These are phyloP conservation scores for Chytridium lagenaria DNA, from an alignment of 371 early-diverging fungal species.

Conservation along the genomic window DNA sequence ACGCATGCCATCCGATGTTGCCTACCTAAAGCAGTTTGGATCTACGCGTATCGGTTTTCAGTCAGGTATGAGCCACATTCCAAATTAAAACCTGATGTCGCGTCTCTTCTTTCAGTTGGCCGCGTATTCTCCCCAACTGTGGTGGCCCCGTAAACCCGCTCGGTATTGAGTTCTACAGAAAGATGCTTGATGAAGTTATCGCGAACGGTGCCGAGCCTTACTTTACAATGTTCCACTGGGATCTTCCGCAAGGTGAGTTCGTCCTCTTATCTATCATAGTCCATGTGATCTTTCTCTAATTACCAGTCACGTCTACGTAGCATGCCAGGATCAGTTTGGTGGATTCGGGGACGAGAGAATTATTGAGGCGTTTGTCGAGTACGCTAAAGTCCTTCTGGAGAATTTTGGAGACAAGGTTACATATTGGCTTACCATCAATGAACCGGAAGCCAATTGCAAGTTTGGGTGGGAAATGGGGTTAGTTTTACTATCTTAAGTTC, in stretches of 20 bases:
- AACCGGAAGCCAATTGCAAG: conserved; percentile 40
- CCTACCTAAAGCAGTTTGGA: conserved; percentile 22
- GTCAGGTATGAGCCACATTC: too few relatives aligned
- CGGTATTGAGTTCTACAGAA: conserved; percentile 38
- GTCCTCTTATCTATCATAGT: too few relatives aligned
- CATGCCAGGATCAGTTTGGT: conserved; percentile 33
- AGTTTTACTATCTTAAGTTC: not conserved
- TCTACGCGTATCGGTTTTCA: too few relatives aligned
- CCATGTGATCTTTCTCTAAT: not conserved
- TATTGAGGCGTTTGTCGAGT: conserved; percentile 36
- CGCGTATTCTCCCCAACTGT: conserved; percentile 37
- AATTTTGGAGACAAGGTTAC: conserved; percentile 36
- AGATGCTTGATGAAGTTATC: conserved; percentile 29
- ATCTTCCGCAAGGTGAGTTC: conserved; percentile 22
- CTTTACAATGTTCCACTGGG: conserved; percentile 42
- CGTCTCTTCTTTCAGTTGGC: conserved; percentile 43
- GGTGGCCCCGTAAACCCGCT: conserved; percentile 32
- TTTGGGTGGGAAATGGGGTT: conserved; percentile 16
- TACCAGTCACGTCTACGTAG: not conserved
- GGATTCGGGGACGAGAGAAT: conserved; percentile 29
- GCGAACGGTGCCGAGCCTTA: conserved; percentile 32
- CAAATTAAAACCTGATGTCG: too few relatives aligned
- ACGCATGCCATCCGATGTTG: conserved; percentile 25
- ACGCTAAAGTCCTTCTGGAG: conserved; percentile 36
- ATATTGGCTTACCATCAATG: conserved; percentile 44